A percentile compares a stretch with the other conserved stretches of the same genome.
Evolutionary conservation across 2,329 filamentous ascomycete species (phyloP).

Genomic region (Trichoderma koningii): DNA sequence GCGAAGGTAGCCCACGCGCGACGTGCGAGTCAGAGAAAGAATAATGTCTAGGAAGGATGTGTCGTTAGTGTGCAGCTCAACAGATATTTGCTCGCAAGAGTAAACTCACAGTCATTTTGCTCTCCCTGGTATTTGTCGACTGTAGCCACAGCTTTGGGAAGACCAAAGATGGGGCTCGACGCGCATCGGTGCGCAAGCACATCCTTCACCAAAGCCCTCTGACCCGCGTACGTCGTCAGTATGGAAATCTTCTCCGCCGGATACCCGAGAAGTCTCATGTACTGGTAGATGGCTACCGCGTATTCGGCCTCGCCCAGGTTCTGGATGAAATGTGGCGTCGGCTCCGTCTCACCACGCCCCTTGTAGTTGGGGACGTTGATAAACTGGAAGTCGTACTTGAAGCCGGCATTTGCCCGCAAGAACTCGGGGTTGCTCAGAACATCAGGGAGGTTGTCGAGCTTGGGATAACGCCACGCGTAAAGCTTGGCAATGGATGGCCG

Average conservation of each 20-base stretch:
- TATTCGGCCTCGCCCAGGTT: constrained; percentile 98
- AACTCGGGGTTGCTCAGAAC: constrained; percentile 73
- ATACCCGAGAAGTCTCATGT: constrained; percentile 95
- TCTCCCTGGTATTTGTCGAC: constrained; percentile 99
- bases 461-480: constrained; percentile 90
- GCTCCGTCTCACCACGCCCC: constrained; percentile 82
- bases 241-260: constrained; percentile 83
- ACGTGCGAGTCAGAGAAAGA: constrained; percentile 86
- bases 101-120: constrained; percentile 89
- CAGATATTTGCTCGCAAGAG: neutral
- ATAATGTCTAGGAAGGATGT: constrained; percentile 69
- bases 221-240: constrained; percentile 89
- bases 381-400: constrained; percentile 94
- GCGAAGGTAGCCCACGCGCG: constrained; percentile 85
- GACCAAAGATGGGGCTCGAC: constrained; percentile 79
- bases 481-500: constrained; percentile 83
- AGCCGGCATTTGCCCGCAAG: constrained; percentile 81
- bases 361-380: constrained; percentile 95
- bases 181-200: constrained; percentile 82
- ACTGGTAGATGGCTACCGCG: constrained; percentile 91
- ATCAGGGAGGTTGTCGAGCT: constrained; percentile 75
- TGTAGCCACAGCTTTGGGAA: constrained; percentile 87
- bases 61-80: constrained; percentile 31
- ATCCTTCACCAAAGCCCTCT: constrained; percentile 83
- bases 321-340: constrained; percentile 91